A percentile compares a stretch with the other conserved stretches of the same genome.
Evolutionary conservation across 306 rosid species (phyloP).

Genomic region (Alnus glutinosa): DNA sequence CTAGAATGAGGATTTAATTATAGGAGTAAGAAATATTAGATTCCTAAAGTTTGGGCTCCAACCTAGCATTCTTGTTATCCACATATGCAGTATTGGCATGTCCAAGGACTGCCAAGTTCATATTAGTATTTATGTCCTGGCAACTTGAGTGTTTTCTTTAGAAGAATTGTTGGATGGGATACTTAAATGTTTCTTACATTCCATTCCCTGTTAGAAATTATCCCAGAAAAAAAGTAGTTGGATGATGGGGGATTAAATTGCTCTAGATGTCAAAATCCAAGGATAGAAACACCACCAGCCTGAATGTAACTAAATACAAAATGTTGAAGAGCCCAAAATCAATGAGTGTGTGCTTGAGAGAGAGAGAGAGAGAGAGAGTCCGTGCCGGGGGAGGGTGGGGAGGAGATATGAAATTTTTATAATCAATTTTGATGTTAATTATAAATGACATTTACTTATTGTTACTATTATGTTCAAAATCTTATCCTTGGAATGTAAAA

Average conservation of each 20-base stretch:
- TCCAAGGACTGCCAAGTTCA: neutral
- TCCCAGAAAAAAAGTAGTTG: neutral
- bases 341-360: too few species aligned
- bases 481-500: too few species aligned
- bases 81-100: neutral
- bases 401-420: too few species aligned
- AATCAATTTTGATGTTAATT: too few species aligned
- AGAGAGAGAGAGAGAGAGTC: too few species aligned
- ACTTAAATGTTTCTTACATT: neutral
- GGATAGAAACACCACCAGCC: neutral
- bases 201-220: neutral
- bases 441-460: too few species aligned
- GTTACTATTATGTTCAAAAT: too few species aligned
- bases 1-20: neutral
- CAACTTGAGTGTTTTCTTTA: neutral
- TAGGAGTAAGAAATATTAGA: neutral
- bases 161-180: neutral
- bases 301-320: too few species aligned
- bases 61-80: neutral
- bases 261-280: conserved; percentile 1
- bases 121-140: neutral
- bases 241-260: neutral
- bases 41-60: neutral
- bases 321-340: too few species aligned
- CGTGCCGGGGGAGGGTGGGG: too few species aligned